phyloP scores from a whole-genome alignment of 2,329 filamentous ascomycete genomes.

The Arachnopeziza araneosa region DNA sequence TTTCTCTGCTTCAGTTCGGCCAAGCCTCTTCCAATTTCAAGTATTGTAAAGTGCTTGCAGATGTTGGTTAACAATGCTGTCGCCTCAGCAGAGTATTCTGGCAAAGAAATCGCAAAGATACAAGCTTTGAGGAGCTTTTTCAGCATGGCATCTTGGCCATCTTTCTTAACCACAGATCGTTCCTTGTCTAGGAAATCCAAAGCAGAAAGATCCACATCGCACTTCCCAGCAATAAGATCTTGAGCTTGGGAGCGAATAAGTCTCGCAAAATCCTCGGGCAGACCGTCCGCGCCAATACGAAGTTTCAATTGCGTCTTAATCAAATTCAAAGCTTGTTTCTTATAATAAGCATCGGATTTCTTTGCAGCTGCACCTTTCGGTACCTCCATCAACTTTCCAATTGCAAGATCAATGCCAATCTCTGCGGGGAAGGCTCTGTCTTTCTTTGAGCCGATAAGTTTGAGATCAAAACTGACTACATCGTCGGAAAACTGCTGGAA shows the following conservation, averaged over 20 bases:
- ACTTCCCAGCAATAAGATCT: constrained; percentile 70
- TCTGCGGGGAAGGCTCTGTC: constrained; percentile 83
- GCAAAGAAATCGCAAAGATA: constrained; percentile 77
- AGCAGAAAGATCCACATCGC: constrained; percentile 62
- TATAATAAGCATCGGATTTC: constrained; percentile 72
- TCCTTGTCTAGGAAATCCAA: constrained; percentile 73
- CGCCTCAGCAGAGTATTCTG: constrained; percentile 73
- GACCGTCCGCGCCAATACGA: constrained; percentile 76
- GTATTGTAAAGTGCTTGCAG: constrained; percentile 82
- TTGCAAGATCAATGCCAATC: constrained; percentile 81
- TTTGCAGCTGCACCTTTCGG: constrained; percentile 56
- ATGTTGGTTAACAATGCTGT: constrained; percentile 71
- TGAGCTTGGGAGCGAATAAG: constrained; percentile 84
- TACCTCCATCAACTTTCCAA: constrained; percentile 78
- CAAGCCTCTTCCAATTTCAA: constrained; percentile 84
- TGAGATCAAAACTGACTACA: constrained; percentile 77
- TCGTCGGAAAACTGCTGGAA: constrained; percentile 88
- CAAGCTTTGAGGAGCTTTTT: constrained; percentile 86
- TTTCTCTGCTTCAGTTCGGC: constrained; percentile 70
- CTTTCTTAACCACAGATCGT: constrained; percentile 80
- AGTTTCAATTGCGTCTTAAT: constrained; percentile 87
- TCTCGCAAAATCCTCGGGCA: constrained; percentile 84
- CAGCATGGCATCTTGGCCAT: constrained; percentile 73
- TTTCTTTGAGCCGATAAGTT: constrained; percentile 81
- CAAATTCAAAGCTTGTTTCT: constrained; percentile 84